Evolutionary conservation across 495 filamentous ascomycete genomes (phyloP), one percentile per base, ranked within the genome.

Genomic region (Geoglossum glabrum): DNA sequence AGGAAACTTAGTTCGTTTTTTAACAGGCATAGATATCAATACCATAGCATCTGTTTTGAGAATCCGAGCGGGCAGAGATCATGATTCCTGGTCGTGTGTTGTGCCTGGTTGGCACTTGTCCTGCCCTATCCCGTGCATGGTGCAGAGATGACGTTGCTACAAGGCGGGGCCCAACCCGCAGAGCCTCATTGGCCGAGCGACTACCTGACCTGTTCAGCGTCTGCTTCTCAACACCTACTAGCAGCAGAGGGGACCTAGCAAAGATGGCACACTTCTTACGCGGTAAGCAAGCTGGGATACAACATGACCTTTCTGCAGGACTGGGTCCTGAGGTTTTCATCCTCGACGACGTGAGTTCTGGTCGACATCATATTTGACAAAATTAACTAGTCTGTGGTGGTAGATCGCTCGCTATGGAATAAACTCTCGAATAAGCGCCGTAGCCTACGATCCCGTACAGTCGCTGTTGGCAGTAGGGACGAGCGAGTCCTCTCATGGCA

Each of bases 391-490:
- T 27, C 19, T 5, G 28, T 5, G 54, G 28, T 60, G 49, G 40
- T 61, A 86, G 82, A 80, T 89, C 60, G 76, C 76, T 43, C 82
- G 86, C 64, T 93, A 84, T 66, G 92, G 92, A 55, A 77, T 97
- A 62, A 89, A 87, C 65, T 94, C 87, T 6, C 86, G 90, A 66
- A 80, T 92, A 59, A 83, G 81, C 61, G 80, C 78, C 26, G 65
- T 97, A 46, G 83, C 90, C 61, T 96, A 93, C 73, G 88, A 96
- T 60, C 90, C 92, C 5, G 75, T 93, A 25, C 92, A 97, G 67
- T 95, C 89, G 21, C 81, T 98, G 30, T 74, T 98, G 31, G 92
- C 89, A n/a, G 77, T 97, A 50, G 92, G 88, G 27, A 97, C 93
- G 51, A 82, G 79, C 66, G 85, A 86, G 69, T 84, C 85, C 36